Percentiles rank a stretch among this genome's conserved stretches.
phyloP scores from a whole-genome alignment of 352 stramenopile species.

The Pythium guiyangense region DNA sequence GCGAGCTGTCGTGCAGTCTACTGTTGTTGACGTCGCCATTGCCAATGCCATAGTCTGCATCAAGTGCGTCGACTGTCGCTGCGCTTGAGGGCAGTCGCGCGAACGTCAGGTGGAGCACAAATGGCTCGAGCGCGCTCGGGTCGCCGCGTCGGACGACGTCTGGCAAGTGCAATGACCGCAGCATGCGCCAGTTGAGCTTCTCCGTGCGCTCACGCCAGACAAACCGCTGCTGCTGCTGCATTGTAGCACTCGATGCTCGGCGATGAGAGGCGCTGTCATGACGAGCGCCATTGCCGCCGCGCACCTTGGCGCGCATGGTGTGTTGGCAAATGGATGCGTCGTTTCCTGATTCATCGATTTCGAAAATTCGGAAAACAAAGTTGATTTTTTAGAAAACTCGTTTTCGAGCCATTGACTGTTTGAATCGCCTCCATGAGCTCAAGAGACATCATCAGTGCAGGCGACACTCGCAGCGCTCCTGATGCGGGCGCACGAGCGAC shows the following conservation, averaged over 20 bases:
- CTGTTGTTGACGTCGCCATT: background rate
- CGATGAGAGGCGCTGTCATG: background rate
- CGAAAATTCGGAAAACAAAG: no score
- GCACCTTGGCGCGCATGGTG: background rate
- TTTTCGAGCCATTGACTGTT: no score
- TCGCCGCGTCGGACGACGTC: conserved; percentile 51
- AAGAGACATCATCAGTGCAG: no score
- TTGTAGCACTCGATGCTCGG: background rate
- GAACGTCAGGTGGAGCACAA: conserved; percentile 71
- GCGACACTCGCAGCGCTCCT: no score
- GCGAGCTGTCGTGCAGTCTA: conserved; percentile 2
- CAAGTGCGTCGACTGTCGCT: conserved; percentile 2
- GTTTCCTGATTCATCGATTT: background rate
- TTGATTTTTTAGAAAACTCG: no score
- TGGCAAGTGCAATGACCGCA: conserved; percentile 39
- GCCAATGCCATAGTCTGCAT: background rate
- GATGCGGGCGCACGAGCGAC: no score
- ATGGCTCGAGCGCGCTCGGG: conserved; percentile 57
- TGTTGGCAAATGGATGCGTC: no score
- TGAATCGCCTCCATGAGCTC: no score
- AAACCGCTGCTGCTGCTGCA: conserved; percentile 31
- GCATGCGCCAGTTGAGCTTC: conserved; percentile 67
- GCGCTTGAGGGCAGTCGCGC: conserved; percentile 32
- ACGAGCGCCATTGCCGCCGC: no score
- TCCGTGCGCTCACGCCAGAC: conserved; percentile 74